Conservation (phyloP, 116 monocot species). For the Phalaenopsis hybrid region DNA sequence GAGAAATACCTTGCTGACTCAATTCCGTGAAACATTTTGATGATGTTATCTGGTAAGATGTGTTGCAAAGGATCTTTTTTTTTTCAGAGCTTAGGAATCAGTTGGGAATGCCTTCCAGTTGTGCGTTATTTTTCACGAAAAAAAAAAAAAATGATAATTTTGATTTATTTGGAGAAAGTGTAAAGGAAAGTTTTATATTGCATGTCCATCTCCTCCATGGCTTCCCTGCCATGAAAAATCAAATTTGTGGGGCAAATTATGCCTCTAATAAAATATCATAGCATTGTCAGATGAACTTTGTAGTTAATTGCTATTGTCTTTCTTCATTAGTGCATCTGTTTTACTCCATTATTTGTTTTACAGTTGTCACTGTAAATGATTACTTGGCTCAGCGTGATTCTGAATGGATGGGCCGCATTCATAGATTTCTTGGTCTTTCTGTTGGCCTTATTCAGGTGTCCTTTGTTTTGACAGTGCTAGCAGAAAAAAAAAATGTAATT, state of each 20-base stretch:
- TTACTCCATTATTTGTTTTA: slow-evolving; percentile 2
- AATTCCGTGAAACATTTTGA: background rate
- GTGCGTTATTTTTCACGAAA: background rate
- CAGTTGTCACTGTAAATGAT: slow-evolving; percentile 99
- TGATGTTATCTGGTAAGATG: background rate
- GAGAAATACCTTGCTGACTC: background rate
- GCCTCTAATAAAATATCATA: background rate
- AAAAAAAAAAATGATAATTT: background rate
- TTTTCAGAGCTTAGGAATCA: background rate
- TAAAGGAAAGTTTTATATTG: background rate
- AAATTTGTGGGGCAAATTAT: background rate
- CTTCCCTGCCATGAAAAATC: background rate
- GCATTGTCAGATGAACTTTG: background rate
- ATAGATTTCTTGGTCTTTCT: slow-evolving; percentile 97
- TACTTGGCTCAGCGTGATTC: slow-evolving; percentile 98
- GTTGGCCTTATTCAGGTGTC: slow-evolving; percentile 91
- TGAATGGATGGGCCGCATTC: slow-evolving; percentile 99
- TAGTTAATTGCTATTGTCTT: background rate
- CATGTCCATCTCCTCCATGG: background rate
- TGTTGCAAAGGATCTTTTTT: background rate
- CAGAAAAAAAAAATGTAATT: background rate
- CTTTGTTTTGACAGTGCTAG: background rate
- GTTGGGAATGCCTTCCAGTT: background rate
- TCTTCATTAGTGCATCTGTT: background rate
- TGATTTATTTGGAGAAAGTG: background rate